phyloP scores from a whole-genome alignment of 2,329 filamentous ascomycete species.

The Dissoconium aciculare region DNA sequence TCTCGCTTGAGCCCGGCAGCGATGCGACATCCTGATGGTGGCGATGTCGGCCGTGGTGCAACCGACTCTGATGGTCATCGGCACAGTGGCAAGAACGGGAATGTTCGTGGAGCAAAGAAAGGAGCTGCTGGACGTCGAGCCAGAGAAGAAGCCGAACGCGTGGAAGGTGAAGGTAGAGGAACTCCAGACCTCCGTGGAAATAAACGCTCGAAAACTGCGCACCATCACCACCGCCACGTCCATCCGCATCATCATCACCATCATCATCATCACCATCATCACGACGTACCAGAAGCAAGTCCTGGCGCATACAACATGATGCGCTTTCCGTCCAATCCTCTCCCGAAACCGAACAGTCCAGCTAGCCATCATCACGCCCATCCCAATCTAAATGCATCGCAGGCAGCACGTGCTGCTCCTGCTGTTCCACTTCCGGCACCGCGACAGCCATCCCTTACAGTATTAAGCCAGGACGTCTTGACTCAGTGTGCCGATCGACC shows the following conservation, averaged over 20 bases:
- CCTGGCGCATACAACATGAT: conserved; percentile 19
- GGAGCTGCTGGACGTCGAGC: conserved; percentile 48
- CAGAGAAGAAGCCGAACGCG: conserved; percentile 57
- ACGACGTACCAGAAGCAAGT: conserved; percentile 17
- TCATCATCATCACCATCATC: conserved; percentile 23
- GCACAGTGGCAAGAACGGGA: conserved; percentile 26
- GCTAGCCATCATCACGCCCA: conserved; percentile 24
- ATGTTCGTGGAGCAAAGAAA: conserved; percentile 38
- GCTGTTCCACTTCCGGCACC: conserved; percentile 26
- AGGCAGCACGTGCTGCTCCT: conserved; percentile 21
- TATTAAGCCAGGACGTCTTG: conserved; percentile 56
- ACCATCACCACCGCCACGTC: conserved; percentile 44
- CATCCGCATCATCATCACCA: conserved; percentile 32
- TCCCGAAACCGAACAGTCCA: conserved; percentile 17
- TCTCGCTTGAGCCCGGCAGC: conserved; percentile 24
- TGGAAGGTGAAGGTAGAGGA: conserved; percentile 32
- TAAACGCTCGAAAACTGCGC: conserved; percentile 43
- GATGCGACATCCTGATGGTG: conserved; percentile 18
- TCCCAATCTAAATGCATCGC: conserved; percentile 13
- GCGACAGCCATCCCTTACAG: conserved; percentile 48
- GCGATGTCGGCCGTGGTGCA: conserved; percentile 15
- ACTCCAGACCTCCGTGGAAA: conserved; percentile 41
- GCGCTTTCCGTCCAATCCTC: conserved; percentile 20
- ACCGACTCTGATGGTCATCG: conserved; percentile 26
- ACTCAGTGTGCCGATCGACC: conserved; percentile 56